Evolutionary conservation across 306 rosid species (phyloP), one percentile per base, ranked within the genome.

Genomic region (Luffa acutangula): DNA sequence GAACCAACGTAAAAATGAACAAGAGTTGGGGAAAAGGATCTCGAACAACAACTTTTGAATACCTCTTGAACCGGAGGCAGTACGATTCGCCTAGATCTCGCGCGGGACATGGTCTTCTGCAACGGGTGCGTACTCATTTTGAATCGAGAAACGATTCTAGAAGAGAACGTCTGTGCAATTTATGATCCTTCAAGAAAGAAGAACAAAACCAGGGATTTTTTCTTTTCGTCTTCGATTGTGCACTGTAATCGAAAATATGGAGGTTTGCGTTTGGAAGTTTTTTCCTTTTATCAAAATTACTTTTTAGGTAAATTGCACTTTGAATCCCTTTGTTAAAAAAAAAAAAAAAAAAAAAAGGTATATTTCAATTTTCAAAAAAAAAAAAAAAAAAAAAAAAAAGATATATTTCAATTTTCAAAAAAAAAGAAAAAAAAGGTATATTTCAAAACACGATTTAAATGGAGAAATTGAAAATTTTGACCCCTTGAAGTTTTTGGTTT

Each of bases 51-150:
- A 12, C 9, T 63, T 63, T 64, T 21, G 45, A 70, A 21, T 70
- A 70, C 76, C 76, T 70, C 76, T 70, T 70, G 76, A 70, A 45
- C 76, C 39, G 76, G 76, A 70, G 76, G 76, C 76, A 70, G 54
- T 9, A 45, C 53, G 6, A 70, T 70, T 20, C 76, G 56, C 54
- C 76, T 70, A 6, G 76, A 70, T 70, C 76, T 70, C 56, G 76
- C 76, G 9, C 76, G 76, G 31, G 76, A 70, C 76, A 70, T 70
- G 54, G 76, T 70, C 76, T 70, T 70, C 76, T 70, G 76, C 76
- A 70, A 70, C 6, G 76, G 76, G 18, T 42, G 53, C n/a, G 56
- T 0, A 41, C 53, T 43, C 76, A 70, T 70, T 9, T 42, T 70
- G 76, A 70, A 20, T 70, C 54, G 54, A 21, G 3, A 20, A 20